These are phyloP conservation scores for Gamarada debralockiae DNA, from an alignment of 495 filamentous ascomycete genomes.

Conservation along the genomic window DNA sequence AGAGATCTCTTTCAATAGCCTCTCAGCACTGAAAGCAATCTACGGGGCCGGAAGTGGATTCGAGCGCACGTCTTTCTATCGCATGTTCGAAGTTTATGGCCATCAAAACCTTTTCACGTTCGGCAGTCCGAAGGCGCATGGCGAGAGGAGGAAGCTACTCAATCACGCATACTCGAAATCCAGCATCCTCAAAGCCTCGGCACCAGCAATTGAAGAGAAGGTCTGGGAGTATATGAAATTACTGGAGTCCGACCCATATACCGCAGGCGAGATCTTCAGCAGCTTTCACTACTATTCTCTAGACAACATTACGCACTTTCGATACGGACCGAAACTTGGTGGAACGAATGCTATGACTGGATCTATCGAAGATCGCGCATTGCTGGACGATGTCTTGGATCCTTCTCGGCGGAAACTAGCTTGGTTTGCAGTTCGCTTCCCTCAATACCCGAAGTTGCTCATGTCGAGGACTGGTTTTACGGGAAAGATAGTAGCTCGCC, in stretches of 20 bases:
- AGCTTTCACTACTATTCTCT: constrained; percentile 40
- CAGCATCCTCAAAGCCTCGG: constrained; percentile 23
- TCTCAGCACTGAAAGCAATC: constrained; percentile 24
- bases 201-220: constrained; percentile 27
- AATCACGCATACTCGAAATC: constrained; percentile 36
- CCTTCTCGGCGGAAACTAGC: constrained; percentile 27
- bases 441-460: constrained; percentile 31
- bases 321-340: constrained; percentile 27
- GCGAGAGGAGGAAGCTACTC: constrained; percentile 37
- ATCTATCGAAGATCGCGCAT: constrained; percentile 18
- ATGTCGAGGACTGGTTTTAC: constrained; percentile 26
- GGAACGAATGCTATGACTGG: constrained; percentile 25
- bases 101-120: constrained; percentile 36
- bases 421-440: constrained; percentile 34
- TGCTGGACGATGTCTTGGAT: constrained; percentile 33
- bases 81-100: constrained; percentile 40
- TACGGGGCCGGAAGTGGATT: constrained; percentile 40
- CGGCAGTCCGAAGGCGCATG: constrained; percentile 26
- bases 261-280: constrained; percentile 28
- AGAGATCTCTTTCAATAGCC: constrained; percentile 25
- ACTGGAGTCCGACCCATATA: constrained; percentile 20
- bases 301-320: constrained; percentile 35
- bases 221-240: constrained; percentile 28
- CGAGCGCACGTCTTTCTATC: constrained; percentile 35
- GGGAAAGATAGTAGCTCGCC: constrained; percentile 15